phyloP scores from a whole-genome alignment of 345 rosid genomes.

The Rhodamnia rubescens region DNA sequence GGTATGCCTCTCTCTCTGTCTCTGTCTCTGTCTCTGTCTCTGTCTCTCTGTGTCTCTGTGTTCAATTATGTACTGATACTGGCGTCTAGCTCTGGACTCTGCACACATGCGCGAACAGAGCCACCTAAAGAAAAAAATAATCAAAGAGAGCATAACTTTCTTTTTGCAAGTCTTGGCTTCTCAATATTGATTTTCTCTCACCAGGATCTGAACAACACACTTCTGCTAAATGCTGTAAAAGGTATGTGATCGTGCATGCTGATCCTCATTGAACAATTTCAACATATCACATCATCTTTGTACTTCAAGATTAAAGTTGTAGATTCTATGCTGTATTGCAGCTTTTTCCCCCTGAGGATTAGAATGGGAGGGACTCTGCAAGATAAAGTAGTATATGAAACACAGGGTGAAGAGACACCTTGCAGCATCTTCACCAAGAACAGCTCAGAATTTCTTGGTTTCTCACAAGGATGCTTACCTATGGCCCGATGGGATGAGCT shows the following conservation, averaged over 20 bases:
- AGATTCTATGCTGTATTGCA: conserved; percentile 6
- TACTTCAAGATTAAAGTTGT: neutral
- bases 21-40: neutral
- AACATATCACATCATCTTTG: neutral
- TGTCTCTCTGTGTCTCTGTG: neutral
- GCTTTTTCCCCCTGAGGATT: conserved; percentile 65
- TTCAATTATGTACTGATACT: neutral
- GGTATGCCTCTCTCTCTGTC: neutral
- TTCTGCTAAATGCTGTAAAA: conserved; percentile 46
- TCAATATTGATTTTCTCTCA: neutral
- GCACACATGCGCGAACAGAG: neutral
- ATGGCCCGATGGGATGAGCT: conserved; percentile 65
- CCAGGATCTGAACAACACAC: conserved; percentile 48
- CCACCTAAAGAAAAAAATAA: neutral
- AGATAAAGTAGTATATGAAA: conserved; percentile 42
- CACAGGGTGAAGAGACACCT: conserved; percentile 16
- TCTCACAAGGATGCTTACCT: conserved; percentile 53
- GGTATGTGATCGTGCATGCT: conserved; percentile 15
- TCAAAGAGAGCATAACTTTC: neutral
- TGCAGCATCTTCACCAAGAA: conserved; percentile 36
- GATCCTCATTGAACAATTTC: neutral
- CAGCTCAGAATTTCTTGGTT: conserved; percentile 37
- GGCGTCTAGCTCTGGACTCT: neutral
- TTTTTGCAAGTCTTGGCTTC: neutral
- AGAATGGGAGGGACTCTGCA: conserved; percentile 75